Evolutionary conservation across 2,329 filamentous ascomycete species (phyloP), one percentile per base, ranked within the genome.

Genomic region (Penicillium crustosum): DNA sequence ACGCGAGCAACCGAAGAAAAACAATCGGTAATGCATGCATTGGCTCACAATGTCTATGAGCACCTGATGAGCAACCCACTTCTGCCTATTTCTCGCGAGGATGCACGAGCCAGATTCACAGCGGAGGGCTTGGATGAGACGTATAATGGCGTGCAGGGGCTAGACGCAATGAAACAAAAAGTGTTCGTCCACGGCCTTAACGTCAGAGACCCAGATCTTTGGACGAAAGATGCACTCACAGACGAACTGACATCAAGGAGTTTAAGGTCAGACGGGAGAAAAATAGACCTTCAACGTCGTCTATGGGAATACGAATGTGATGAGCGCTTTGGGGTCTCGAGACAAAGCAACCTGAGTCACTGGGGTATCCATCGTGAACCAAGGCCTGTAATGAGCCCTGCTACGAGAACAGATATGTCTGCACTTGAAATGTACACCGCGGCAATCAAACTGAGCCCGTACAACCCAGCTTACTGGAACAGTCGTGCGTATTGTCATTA

Each of bases 401-500:
- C 49, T 23, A 52, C 21, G 2, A 62, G 43, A 45, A 19, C 35
- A 10, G 23, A 49, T 17, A 59, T 62, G 49, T 53, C 56, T 27
- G 56, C 61, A 3, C 58, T 74, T 10, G 71, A 75, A 29, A 70
- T 75, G 66, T 76, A 75, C 56, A 76, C 73, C 1, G 70, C 67
- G 54, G 72, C 72, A 19, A 70, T 75, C 38, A 54, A 64, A 9
- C 53, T 71, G 19, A 74, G 67, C 44, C 73, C 73, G 1, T 75
- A 75, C 53, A 76, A 75, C 43, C 72, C 73, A 9, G 54, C 72
- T 4, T 75, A 75, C 60, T 76, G 73, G 73, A 58, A 69, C 9
- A 72, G 71, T 39, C 66, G 73, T 10, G 72, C 71, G 13, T 75
- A 72, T 53, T 68, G 72, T 15, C 67, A 71, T 61, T 75, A 74